phyloP scores from a whole-genome alignment of 1,139 yeast genomes.

The Taphrina populina region DNA sequence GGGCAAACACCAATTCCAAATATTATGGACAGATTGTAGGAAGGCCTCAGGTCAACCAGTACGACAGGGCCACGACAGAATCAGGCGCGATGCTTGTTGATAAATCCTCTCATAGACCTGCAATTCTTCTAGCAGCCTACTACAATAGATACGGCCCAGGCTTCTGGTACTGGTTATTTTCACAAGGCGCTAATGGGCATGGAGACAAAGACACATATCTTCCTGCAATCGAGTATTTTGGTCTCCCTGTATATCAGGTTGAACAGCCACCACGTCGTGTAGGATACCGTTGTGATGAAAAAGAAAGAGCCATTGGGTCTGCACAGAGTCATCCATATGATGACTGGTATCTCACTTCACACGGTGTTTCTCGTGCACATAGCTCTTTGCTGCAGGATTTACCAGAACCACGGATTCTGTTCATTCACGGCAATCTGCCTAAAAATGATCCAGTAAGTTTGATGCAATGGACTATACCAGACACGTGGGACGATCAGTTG shows the following conservation, averaged over 20 bases:
- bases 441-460: conserved; percentile 14
- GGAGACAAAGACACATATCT: conserved; percentile 89
- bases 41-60: conserved; percentile 50
- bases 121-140: conserved; percentile 66
- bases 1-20: conserved; percentile 74
- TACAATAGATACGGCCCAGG: conserved; percentile 78
- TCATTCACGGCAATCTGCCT: conserved; percentile 20
- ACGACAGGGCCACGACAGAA: conserved; percentile 71
- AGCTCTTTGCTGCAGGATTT: conserved; percentile 1
- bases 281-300: conserved; percentile 18
- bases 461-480: conserved; percentile 12
- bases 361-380: not conserved
- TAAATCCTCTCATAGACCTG: conserved; percentile 62
- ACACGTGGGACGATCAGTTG: conserved; percentile 3
- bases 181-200: conserved; percentile 84
- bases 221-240: conserved; percentile 6
- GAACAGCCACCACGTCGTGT: conserved; percentile 16
- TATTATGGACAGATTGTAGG: conserved; percentile 65
- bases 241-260: conserved; percentile 14
- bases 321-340: conserved; percentile 21
- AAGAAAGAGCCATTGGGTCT: conserved; percentile 15
- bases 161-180: conserved; percentile 75
- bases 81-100: conserved; percentile 77
- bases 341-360: conserved; percentile 16
- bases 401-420: conserved; percentile 20